Conservation (phyloP, 2,329 filamentous ascomycete species). For the Mariannaea sp. region DNA sequence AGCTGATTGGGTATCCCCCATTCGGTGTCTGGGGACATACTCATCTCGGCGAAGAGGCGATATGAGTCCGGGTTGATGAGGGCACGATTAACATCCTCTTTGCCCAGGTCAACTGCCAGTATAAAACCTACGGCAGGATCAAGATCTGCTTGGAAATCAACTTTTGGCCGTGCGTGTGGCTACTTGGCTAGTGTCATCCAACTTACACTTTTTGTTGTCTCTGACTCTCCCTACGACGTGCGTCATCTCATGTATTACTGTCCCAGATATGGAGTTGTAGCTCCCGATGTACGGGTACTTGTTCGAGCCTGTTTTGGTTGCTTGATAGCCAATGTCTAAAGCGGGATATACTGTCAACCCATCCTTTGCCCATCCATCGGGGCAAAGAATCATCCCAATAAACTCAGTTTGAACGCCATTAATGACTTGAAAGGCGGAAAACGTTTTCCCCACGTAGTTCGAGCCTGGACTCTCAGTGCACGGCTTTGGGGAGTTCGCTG, state of each 20-base stretch:
- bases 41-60: slow-evolving; percentile 15
- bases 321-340: not conserved
- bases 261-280: slow-evolving; percentile 9
- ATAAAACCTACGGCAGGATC: slow-evolving; percentile 3
- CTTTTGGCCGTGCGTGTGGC: not conserved
- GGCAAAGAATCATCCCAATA: slow-evolving; percentile 12
- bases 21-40: slow-evolving; percentile 3
- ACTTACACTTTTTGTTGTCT: slow-evolving; percentile 1
- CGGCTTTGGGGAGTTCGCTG: not conserved
- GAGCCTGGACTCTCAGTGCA: not conserved
- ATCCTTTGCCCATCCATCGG: not conserved
- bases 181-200: not conserved
- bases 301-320: not conserved
- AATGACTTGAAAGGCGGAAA: not conserved
- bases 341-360: not conserved
- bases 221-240: slow-evolving; percentile 2
- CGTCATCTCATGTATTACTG: slow-evolving; percentile 11
- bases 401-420: not conserved
- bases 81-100: not conserved
- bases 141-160: not conserved
- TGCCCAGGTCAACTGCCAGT: not conserved
- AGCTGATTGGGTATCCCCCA: slow-evolving; percentile 4
- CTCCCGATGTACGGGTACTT: not conserved
- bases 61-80: slow-evolving; percentile 12
- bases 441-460: slow-evolving; percentile 5